These are phyloP conservation scores for Schizochytrium sp. DNA, from an alignment of 108 stramenopile species.

Conservation along the genomic window DNA sequence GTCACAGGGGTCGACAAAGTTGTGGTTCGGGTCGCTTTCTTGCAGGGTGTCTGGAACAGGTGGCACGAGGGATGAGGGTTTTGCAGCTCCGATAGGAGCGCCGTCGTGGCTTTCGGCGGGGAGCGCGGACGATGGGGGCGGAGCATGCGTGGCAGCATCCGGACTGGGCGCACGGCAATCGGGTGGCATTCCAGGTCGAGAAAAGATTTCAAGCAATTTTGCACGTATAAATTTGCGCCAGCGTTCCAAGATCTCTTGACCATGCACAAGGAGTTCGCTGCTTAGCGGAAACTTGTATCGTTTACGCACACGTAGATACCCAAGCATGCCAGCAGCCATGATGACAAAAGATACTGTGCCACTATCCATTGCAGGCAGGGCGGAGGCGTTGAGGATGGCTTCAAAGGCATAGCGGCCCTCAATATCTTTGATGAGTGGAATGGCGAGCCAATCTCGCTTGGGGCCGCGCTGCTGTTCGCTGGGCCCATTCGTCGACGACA, in stretches of 20 bases:
- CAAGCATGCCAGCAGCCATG: background rate
- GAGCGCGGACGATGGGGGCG: background rate
- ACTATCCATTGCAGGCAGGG: background rate
- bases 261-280: background rate
- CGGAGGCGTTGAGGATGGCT: background rate
- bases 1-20: background rate
- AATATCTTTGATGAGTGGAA: background rate
- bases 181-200: background rate
- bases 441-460: background rate
- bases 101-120: too few relatives aligned
- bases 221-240: background rate
- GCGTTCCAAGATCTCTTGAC: background rate
- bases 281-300: background rate
- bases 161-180: background rate
- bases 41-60: background rate
- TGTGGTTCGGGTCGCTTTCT: background rate
- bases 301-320: background rate
- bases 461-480: background rate
- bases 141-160: background rate
- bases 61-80: too few relatives aligned
- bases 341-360: background rate
- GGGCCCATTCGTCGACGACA: background rate
- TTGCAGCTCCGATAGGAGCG: too few relatives aligned
- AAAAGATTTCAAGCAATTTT: background rate
- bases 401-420: background rate